These are phyloP conservation scores for Capronia epimyces DNA, from an alignment of 2,329 filamentous ascomycete genomes.

Conservation along the genomic window DNA sequence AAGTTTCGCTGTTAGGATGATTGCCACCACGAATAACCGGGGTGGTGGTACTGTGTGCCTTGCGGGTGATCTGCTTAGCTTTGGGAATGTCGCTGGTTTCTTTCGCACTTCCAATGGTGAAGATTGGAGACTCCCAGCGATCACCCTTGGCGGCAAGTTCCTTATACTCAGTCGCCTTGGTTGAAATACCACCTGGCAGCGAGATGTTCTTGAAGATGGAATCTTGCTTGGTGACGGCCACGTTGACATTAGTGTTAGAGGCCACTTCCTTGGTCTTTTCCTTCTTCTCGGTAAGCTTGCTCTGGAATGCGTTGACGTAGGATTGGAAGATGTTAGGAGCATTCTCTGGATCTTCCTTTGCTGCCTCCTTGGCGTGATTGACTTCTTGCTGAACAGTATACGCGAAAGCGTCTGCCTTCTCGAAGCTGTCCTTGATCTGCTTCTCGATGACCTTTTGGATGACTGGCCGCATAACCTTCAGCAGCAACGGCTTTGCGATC, in stretches of 20 bases:
- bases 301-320: conserved; percentile 70
- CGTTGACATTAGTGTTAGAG: conserved; percentile 69
- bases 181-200: conserved; percentile 80
- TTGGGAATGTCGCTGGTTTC: conserved; percentile 67
- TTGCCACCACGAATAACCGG: conserved; percentile 33
- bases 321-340: conserved; percentile 79
- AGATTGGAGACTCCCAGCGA: conserved; percentile 90
- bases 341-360: conserved; percentile 64
- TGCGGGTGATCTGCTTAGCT: conserved; percentile 51
- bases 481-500: conserved; percentile 78
- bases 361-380: conserved; percentile 62
- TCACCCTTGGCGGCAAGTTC: conserved; percentile 82
- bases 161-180: conserved; percentile 91
- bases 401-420: conserved; percentile 65
- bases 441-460: conserved; percentile 86
- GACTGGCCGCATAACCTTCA: conserved; percentile 76
- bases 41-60: conserved; percentile 48
- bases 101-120: conserved; percentile 73
- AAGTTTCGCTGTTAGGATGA: conserved; percentile 22
- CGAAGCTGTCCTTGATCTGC: conserved; percentile 76
- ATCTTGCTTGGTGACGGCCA: conserved; percentile 80
- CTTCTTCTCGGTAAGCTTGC: conserved; percentile 68
- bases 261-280: conserved; percentile 62
- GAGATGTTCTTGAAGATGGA: conserved; percentile 86
- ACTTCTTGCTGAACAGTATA: conserved; percentile 80